These are phyloP conservation scores for Trichoderma hamatum DNA, from an alignment of 2,329 filamentous ascomycete species.

Conservation along the genomic window DNA sequence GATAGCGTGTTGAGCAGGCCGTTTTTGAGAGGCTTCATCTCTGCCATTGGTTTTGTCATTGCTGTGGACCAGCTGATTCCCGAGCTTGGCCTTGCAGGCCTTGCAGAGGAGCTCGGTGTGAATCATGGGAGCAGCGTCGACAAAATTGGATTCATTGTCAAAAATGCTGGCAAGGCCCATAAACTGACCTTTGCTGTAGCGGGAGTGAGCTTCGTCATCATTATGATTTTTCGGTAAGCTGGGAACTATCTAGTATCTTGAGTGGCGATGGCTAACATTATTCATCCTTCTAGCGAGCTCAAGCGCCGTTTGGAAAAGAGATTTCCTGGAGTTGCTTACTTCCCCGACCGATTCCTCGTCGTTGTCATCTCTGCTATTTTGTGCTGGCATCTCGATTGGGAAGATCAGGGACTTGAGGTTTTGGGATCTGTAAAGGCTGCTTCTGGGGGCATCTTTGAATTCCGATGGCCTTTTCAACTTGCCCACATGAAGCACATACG, in stretches of 20 bases:
- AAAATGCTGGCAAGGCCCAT: conserved; percentile 69
- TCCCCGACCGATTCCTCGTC: conserved; percentile 89
- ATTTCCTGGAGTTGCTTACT: conserved; percentile 79
- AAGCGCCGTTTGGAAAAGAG: conserved; percentile 80
- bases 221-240: conserved; percentile 82
- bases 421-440: conserved; percentile 79
- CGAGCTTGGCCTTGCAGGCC: conserved; percentile 74
- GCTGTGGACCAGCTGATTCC: conserved; percentile 93
- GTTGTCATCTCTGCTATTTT: conserved; percentile 83
- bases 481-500: conserved; percentile 80
- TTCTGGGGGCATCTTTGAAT: conserved; percentile 72
- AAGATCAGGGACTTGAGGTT: conserved; percentile 76
- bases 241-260: neutral
- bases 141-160: conserved; percentile 78
- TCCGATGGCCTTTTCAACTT: conserved; percentile 82
- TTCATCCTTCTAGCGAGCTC: conserved; percentile 60
- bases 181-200: conserved; percentile 76
- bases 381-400: conserved; percentile 77
- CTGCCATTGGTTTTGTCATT: conserved; percentile 94
- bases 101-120: conserved; percentile 66
- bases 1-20: conserved; percentile 93
- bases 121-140: conserved; percentile 84
- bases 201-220: conserved; percentile 77
- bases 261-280: neutral
- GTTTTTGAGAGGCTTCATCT: conserved; percentile 94